Conservation (phyloP, 352 stramenopile species). For the Phytophthora constricta region DNA sequence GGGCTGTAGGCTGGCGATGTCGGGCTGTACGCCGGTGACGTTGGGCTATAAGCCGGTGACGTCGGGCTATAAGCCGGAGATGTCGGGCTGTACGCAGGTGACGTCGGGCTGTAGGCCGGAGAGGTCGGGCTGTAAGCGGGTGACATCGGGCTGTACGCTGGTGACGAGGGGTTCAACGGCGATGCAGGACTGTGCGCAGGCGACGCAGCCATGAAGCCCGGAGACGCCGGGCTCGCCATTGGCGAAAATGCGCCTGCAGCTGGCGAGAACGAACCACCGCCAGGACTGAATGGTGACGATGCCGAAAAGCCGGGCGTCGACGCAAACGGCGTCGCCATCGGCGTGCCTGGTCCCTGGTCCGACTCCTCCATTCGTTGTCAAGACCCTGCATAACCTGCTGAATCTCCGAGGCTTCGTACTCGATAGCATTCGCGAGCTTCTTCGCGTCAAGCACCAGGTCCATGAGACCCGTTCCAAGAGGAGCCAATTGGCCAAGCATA, state of each 20-base stretch:
- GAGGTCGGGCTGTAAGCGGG: conserved; percentile 79
- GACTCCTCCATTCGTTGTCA: conserved; percentile 92
- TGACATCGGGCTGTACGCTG: conserved; percentile 89
- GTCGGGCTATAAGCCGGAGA: conserved; percentile 83
- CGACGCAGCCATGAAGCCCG: conserved; percentile 77
- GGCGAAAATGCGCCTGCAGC: conserved; percentile 85
- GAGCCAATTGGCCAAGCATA: conserved; percentile 97
- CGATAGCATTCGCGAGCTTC: conserved; percentile 97
- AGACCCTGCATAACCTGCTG: conserved; percentile 91
- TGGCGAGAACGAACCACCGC: conserved; percentile 90
- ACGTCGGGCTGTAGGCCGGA: conserved; percentile 79
- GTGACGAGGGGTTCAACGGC: conserved; percentile 77
- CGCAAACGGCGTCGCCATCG: conserved; percentile 86
- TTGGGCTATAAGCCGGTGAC: conserved; percentile 65
- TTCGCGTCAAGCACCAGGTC: conserved; percentile 98
- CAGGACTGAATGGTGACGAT: conserved; percentile 87
- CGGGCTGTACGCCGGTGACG: conserved; percentile 72
- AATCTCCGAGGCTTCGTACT: conserved; percentile 95
- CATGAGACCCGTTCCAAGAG: conserved; percentile 97
- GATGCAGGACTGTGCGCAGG: conserved; percentile 79
- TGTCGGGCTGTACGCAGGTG: conserved; percentile 83
- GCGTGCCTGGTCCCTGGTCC: conserved; percentile 76
- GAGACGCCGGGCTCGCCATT: conserved; percentile 82
- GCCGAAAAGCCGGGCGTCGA: conserved; percentile 90
- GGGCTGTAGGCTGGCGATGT: conserved; percentile 82